These are phyloP conservation scores for Aspergillus fructus DNA, from an alignment of 2,329 filamentous ascomycete genomes.

Conservation along the genomic window DNA sequence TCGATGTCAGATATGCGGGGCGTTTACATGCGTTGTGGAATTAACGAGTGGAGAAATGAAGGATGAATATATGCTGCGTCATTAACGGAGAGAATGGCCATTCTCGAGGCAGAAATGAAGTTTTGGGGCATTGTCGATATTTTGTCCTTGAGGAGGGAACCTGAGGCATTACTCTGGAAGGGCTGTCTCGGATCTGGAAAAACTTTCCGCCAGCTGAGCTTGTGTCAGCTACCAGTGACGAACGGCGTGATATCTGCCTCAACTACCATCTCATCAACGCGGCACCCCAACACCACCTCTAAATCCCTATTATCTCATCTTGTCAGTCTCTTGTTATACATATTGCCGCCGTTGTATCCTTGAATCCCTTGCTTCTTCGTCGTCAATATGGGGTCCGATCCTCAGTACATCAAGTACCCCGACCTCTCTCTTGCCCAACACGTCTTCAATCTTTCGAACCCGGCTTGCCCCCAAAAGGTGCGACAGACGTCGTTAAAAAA, in stretches of 20 bases:
- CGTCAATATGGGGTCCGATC: constrained; percentile 60
- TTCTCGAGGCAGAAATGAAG: neutral
- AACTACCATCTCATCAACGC: constrained; percentile 17
- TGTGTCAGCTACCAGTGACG: constrained; percentile 23
- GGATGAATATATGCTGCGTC: neutral
- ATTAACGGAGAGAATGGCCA: neutral
- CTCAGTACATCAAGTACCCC: constrained; percentile 65
- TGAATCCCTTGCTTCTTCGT: constrained; percentile 12
- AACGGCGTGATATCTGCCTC: constrained; percentile 22
- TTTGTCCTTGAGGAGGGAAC: neutral
- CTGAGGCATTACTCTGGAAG: neutral
- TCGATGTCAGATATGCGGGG: neutral
- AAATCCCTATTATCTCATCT: constrained; percentile 14
- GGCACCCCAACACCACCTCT: constrained; percentile 17
- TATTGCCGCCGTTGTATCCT: neutral
- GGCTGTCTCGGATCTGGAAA: constrained; percentile 23
- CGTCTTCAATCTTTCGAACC: constrained; percentile 67
- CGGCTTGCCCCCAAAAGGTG: constrained; percentile 52
- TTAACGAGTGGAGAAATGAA: neutral
- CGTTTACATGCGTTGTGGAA: neutral
- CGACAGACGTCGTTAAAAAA: constrained; percentile 60
- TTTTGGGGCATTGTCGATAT: too few relatives aligned
- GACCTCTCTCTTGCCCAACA: constrained; percentile 64
- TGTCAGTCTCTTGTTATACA: neutral
- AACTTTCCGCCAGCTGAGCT: constrained; percentile 39